These are phyloP conservation scores for Torulaspora microellipsoides DNA, from an alignment of 805 yeast species.

Conservation along the genomic window DNA sequence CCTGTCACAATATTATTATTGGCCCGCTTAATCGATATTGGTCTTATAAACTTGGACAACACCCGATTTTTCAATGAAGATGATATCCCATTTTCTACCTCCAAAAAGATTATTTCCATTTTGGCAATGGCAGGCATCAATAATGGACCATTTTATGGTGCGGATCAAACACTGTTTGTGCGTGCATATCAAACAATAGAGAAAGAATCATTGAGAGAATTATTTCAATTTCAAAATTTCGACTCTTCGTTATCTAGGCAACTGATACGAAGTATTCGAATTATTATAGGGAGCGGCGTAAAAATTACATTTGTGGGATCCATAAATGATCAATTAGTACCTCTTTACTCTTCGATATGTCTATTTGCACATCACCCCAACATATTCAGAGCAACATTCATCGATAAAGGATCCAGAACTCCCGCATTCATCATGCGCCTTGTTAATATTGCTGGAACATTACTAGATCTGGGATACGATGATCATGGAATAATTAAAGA, in stretches of 20 bases:
- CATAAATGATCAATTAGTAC: slow-evolving; percentile 90
- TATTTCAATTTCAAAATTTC: slow-evolving; percentile 82
- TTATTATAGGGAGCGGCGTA: slow-evolving; percentile 62
- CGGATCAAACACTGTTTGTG: slow-evolving; percentile 79
- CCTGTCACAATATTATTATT: slow-evolving; percentile 81
- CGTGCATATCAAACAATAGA: slow-evolving; percentile 89
- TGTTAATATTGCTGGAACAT: slow-evolving; percentile 64
- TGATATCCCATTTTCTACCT: slow-evolving; percentile 11
- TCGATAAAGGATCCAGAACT: slow-evolving; percentile 74
- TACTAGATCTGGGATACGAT: slow-evolving; percentile 70
- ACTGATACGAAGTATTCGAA: slow-evolving; percentile 61
- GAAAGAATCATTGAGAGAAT: slow-evolving; percentile 76
- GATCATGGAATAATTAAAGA: slow-evolving; percentile 88
- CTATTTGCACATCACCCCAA: slow-evolving; percentile 84
- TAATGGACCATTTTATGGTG: slow-evolving; percentile 90
- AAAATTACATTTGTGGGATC: slow-evolving; percentile 83
- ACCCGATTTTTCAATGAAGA: slow-evolving; percentile 22
- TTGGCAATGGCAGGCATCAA: slow-evolving; percentile 95
- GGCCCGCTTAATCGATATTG: slow-evolving; percentile 67
- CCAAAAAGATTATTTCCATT: slow-evolving; percentile 54
- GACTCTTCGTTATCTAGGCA: slow-evolving; percentile 67
- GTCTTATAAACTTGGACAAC: slow-evolving; percentile 36
- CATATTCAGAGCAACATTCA: slow-evolving; percentile 80
- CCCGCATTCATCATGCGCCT: slow-evolving; percentile 76
- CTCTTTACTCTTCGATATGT: slow-evolving; percentile 82